phyloP scores from a whole-genome alignment of 2,329 filamentous ascomycete species.

The Penicillium sp. region DNA sequence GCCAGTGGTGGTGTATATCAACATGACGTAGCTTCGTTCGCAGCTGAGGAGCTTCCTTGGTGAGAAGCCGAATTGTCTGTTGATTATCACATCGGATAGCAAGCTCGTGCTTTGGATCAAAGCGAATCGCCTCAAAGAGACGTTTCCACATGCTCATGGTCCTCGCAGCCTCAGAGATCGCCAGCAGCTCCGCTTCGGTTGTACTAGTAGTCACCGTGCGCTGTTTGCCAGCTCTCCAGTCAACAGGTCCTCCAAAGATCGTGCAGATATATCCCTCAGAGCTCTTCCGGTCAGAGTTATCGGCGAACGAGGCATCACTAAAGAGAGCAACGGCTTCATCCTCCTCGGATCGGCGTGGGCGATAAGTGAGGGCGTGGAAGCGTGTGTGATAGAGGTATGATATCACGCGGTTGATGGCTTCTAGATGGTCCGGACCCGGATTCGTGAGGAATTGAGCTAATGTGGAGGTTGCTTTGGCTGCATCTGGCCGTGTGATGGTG shows the following conservation, averaged over 20 bases:
- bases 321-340: neutral
- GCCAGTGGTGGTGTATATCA: conserved; percentile 28
- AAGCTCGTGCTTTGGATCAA: neutral
- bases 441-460: neutral
- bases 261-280: neutral
- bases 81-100: conserved; percentile 8
- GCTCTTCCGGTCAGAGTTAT: neutral
- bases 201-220: conserved; percentile 19
- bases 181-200: conserved; percentile 22
- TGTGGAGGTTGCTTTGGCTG: neutral
- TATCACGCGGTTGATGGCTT: neutral
- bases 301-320: conserved; percentile 1
- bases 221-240: conserved; percentile 10
- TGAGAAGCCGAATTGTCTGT: too few species aligned
- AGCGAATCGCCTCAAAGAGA: neutral
- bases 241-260: neutral
- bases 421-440: neutral
- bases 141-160: neutral
- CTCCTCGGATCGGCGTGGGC: neutral
- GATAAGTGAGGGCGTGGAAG: neutral
- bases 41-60: conserved; percentile 5
- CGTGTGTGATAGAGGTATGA: conserved; percentile 1
- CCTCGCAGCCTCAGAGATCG: conserved; percentile 13
- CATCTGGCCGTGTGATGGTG: neutral
- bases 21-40: conserved; percentile 7